phyloP scores from a whole-genome alignment of 2,329 filamentous ascomycete genomes.

The Penicillium sp. region DNA sequence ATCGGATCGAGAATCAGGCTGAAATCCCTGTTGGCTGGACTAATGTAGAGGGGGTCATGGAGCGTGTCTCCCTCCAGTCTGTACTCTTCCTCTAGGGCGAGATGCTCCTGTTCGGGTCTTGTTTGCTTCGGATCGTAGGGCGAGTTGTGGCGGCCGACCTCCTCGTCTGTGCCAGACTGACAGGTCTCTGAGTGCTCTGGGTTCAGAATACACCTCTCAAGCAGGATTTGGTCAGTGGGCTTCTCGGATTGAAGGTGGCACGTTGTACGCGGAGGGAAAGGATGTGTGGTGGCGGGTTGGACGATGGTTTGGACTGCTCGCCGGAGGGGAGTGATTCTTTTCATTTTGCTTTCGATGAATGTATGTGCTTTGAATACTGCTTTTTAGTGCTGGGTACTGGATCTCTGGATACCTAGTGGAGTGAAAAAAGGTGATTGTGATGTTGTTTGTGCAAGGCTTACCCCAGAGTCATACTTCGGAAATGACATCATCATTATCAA shows the following conservation, averaged over 20 bases:
- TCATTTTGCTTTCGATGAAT: neutral
- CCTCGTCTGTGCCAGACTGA: conserved; percentile 29
- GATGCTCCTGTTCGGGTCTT: conserved; percentile 21
- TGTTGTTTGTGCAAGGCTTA: neutral
- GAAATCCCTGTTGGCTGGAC: conserved; percentile 25
- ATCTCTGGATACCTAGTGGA: too few relatives aligned
- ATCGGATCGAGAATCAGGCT: conserved; percentile 23
- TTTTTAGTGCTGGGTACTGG: neutral
- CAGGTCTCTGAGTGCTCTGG: conserved; percentile 24
- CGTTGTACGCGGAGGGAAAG: neutral
- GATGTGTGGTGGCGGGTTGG: neutral
- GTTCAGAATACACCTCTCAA: conserved; percentile 21
- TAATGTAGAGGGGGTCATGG: conserved; percentile 25
- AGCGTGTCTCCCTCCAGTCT: conserved; percentile 15
- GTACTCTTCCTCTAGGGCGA: conserved; percentile 25
- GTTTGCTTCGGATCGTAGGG: conserved; percentile 29
- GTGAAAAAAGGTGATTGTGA: neutral
- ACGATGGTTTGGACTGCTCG: neutral
- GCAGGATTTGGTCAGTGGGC: neutral
- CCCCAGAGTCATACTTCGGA: too few relatives aligned
- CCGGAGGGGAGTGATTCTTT: neutral
- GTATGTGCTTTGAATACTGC: neutral
- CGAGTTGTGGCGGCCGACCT: conserved; percentile 26
- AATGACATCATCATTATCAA: too few relatives aligned
- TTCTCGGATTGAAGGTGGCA: conserved; percentile 2